phyloP scores from a whole-genome alignment of 1,284 basidiomycete species.

The Pisolithus thermaeus region DNA sequence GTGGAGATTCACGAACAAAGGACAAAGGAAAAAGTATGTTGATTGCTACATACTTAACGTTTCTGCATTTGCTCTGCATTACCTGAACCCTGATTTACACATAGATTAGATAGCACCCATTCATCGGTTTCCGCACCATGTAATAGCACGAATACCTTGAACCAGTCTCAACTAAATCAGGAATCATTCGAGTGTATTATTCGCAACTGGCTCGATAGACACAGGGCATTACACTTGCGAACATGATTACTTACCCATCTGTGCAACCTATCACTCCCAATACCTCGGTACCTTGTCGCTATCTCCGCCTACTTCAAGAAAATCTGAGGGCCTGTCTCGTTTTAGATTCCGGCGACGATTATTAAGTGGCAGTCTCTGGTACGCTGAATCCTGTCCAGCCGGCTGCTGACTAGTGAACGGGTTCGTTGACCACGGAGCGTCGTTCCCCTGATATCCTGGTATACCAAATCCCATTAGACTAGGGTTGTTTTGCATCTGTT shows the following conservation, averaged over 20 bases:
- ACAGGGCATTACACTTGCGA: neutral
- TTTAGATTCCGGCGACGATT: constrained; percentile 70
- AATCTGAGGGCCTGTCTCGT: constrained; percentile 76
- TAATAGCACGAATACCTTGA: neutral
- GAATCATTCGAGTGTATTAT: neutral
- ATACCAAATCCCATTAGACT: constrained; percentile 35
- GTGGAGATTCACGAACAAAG: constrained; percentile 66
- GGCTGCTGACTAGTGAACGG: constrained; percentile 59
- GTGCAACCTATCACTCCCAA: constrained; percentile 53
- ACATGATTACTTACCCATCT: neutral
- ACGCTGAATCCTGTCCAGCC: constrained; percentile 69
- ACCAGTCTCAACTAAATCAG: neutral
- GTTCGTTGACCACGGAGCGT: constrained; percentile 38
- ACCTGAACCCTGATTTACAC: neutral
- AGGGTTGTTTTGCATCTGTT: constrained; percentile 27
- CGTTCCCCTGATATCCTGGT: constrained; percentile 32
- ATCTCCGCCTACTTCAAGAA: constrained; percentile 65
- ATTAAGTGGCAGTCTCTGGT: constrained; percentile 75
- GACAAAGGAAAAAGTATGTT: constrained; percentile 31
- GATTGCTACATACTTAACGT: neutral
- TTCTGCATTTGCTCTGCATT: constrained; percentile 1
- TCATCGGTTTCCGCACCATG: neutral
- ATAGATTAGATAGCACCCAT: neutral
- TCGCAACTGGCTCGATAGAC: neutral
- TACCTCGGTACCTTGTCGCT: constrained; percentile 64